Percentiles rank a stretch among this genome's conserved stretches.
Conservation (phyloP, 345 rosid genomes). For the Lepidium aucheri region DNA sequence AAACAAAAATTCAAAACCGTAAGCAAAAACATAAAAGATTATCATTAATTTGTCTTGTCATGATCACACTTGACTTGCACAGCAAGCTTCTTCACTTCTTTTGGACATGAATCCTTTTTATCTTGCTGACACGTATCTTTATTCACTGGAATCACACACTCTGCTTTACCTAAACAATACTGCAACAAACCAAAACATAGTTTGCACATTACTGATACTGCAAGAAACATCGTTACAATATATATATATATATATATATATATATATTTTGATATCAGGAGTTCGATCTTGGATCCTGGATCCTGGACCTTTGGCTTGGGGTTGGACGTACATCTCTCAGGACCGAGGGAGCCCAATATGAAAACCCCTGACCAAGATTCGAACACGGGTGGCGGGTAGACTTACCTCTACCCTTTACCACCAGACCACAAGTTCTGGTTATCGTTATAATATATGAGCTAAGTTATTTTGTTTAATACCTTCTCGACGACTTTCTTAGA, state of each 20-base stretch:
- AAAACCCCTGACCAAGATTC: no score
- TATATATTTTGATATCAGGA: no score
- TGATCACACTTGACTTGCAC: conserved; percentile 33
- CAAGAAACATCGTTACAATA: not conserved
- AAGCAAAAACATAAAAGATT: not conserved
- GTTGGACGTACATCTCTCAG: no score
- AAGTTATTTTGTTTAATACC: conserved; percentile 21
- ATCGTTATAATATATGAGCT: no score
- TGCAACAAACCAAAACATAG: conserved; percentile 12
- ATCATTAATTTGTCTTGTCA: conserved; percentile 11
- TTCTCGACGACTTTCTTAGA: conserved; percentile 55
- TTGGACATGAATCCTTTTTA: conserved; percentile 20
- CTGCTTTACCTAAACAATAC: conserved; percentile 57
- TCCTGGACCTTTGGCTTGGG: no score
- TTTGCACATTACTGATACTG: not conserved
- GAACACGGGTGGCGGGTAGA: no score
- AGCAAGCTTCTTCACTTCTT: conserved; percentile 17
- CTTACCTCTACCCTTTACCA: no score
- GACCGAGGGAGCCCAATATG: no score
- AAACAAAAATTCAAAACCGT: not conserved
- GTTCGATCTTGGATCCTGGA: no score
- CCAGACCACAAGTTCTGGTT: no score
- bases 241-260: no score
- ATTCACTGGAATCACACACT: conserved; percentile 50
- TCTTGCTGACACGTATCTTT: conserved; percentile 26